Evolutionary conservation across 2,329 filamentous ascomycete species (phyloP).

Genomic region (Aspergillus eucalypticola): DNA sequence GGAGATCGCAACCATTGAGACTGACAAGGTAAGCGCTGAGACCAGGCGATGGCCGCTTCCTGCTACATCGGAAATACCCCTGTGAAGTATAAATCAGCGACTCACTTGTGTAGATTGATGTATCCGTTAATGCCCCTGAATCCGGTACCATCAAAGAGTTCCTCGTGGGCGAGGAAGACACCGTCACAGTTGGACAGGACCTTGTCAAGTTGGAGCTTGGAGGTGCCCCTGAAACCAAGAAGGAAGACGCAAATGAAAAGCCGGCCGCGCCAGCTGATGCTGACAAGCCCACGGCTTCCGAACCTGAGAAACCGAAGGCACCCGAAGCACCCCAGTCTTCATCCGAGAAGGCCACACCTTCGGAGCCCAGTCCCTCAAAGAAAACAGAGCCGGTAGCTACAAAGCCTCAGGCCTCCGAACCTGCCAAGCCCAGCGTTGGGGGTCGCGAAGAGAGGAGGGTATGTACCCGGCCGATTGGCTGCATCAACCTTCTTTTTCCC

Average conservation of each 20-base stretch:
- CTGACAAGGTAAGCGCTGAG: slow-evolving; percentile 75
- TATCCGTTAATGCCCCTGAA: slow-evolving; percentile 90
- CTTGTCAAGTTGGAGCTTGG: slow-evolving; percentile 83
- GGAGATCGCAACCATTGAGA: slow-evolving; percentile 98
- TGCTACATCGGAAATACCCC: neutral
- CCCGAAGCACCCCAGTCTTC: slow-evolving; percentile 36
- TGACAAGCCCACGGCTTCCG: slow-evolving; percentile 40
- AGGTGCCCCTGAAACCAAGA: slow-evolving; percentile 59
- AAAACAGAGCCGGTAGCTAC: slow-evolving; percentile 23
- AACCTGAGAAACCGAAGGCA: slow-evolving; percentile 30
- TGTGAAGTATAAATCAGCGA: neutral
- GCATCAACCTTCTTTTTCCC: neutral
- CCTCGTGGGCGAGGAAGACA: slow-evolving; percentile 89
- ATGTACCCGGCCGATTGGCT: slow-evolving; percentile 45
- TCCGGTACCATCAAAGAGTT: slow-evolving; percentile 90
- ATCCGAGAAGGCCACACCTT: slow-evolving; percentile 44
- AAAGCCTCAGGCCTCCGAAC: slow-evolving; percentile 21
- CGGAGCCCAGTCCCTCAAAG: slow-evolving; percentile 29
- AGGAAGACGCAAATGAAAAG: slow-evolving; percentile 58
- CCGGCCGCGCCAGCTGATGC: slow-evolving; percentile 61
- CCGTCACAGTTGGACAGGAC: slow-evolving; percentile 90
- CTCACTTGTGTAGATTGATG: slow-evolving; percentile 70
- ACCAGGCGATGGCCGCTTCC: neutral
- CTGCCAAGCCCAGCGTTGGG: slow-evolving; percentile 53
- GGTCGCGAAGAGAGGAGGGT: slow-evolving; percentile 85